phyloP scores from a whole-genome alignment of 768 basidiomycete species.

The Rhizopogon sp. region DNA sequence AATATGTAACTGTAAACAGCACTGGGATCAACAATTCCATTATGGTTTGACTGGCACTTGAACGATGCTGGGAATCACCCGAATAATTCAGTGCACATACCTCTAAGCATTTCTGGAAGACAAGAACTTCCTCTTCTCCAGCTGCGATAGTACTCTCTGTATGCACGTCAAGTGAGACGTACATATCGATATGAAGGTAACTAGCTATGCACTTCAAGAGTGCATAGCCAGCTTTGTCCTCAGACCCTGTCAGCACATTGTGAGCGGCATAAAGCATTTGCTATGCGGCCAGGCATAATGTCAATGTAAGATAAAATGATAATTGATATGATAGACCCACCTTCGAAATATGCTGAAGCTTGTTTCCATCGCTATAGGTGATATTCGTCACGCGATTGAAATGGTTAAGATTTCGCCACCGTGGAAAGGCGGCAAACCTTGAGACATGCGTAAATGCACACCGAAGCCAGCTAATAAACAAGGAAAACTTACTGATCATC shows the following conservation, averaged over 20 bases:
- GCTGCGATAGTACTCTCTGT: slow-evolving; percentile 19
- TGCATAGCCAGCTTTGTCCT: slow-evolving; percentile 10
- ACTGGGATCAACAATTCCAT: too few species aligned
- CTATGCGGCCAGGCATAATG: slow-evolving; percentile 6
- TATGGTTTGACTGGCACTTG: too few species aligned
- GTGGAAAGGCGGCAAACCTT: slow-evolving; percentile 23
- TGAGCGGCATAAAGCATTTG: slow-evolving; percentile 23
- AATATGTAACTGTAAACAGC: too few species aligned
- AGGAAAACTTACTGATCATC: slow-evolving; percentile 16
- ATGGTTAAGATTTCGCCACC: slow-evolving; percentile 30
- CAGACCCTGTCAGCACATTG: slow-evolving; percentile 14
- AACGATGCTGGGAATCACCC: too few species aligned
- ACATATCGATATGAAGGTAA: slow-evolving; percentile 28
- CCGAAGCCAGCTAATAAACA: too few species aligned
- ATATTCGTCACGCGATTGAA: slow-evolving; percentile 20
- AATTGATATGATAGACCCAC: slow-evolving; percentile 9
- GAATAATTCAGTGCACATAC: slow-evolving; percentile 6
- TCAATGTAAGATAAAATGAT: too few species aligned
- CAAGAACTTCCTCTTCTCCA: slow-evolving; percentile 11
- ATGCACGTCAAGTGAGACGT: slow-evolving; percentile 25
- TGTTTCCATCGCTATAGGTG: slow-evolving; percentile 28
- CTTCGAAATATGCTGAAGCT: slow-evolving; percentile 32
- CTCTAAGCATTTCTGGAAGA: slow-evolving; percentile 14
- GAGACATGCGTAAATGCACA: too few species aligned
- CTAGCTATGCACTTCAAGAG: slow-evolving; percentile 25